Base-by-base conservation (phyloP, 805 yeast genomes). In the Suhomyces pyralidae region DNA sequence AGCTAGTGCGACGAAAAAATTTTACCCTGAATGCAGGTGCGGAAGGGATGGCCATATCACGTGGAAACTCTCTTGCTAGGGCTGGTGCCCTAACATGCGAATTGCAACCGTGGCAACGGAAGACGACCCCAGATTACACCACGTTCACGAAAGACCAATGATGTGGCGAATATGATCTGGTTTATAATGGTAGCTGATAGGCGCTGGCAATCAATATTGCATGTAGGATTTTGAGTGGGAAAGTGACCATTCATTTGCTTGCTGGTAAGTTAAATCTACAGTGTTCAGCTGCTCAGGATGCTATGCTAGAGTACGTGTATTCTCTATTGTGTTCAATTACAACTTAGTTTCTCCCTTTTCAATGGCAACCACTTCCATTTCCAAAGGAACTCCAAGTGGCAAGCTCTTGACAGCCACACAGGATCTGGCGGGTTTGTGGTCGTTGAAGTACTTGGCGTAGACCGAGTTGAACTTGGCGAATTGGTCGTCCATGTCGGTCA, bases 401-500 rank as follows among this genome's bases (percentile, higher is more conserved):
- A 94, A 84, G 57, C 83, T 84, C 73, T 85, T 86, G 57, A 92
- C 98, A 45, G 97, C 97, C 62, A 94, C 96, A 79, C 97, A 94
- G 2, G 97, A 89, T 82, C 99, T 90, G 40, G 98, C 98, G 44
- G 99, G 98, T 70, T 86, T 87, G 76, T 86, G 93, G 46, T 73
- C 77, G 65, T 68, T 80, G 77, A 90, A 90, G 74, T 88, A 85
- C 71, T 85, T 80, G 54, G 83, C 84, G 74, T 94, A 94, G 49
- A 89, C 96, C 59, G 78, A 80, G 77, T 94, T 94, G 78, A 94
- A 88, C 58, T 82, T 87, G 56, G 81, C 90, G 66, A 94, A 94
- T 68, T 87, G 82, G 38, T 70, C 59, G 63, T 78, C 77, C 86
- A 94, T 93, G 73, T 94, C 97, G 55, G 96, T 85, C 70, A 94